Base-by-base conservation (phyloP, 495 filamentous ascomycete species). In the Xylaria palmicola region DNA sequence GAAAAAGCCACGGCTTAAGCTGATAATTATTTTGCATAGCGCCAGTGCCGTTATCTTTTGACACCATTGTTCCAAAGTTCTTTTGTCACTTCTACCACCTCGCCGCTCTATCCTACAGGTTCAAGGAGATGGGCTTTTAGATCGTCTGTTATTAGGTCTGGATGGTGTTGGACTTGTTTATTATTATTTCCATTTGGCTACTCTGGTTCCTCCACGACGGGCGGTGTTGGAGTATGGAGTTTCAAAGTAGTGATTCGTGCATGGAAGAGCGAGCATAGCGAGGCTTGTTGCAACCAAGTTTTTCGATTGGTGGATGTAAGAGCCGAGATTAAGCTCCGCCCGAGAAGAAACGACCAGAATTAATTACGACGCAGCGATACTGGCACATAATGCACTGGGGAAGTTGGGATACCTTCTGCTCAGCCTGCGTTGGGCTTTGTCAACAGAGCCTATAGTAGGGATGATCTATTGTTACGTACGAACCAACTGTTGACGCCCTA, bases 211-310 rank as follows among this genome's bases (percentile, higher is more conserved):
- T 34, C 20, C 59, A 37, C 50, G 12, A 19, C 37, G 22, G 19
- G 59, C 59, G 59, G 49, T 30, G 20, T 37, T 32, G 59, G 59
- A 54, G 59, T 61, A 47, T 22, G 59, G 59, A 54, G 59, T 61
- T 61, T 40, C 29, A 36, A 61, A 29, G 40, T 27, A 39, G 26
- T 55, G 47, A 53, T 54, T 52, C 39, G 37, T 29, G 40, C 37
- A 44, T 29, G 59, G 26, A 24, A 24, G 50, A 53, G 39, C n/a
- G 49, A 34, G 40, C 30, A 45, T 45, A 54, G 49, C 30, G 29
- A 48, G 30, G 51, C 29, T 54, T 30, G 24, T 61, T 30, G 41
- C 50, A 36, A 52, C 50, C 50, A 54, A 61, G 59, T 52, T 60
- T 47, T 61, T 54, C 48, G 32, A 55, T 41, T n/a, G 20, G 39